Conservation (phyloP, 1,284 basidiomycete genomes). For the Puccinia horiana region DNA sequence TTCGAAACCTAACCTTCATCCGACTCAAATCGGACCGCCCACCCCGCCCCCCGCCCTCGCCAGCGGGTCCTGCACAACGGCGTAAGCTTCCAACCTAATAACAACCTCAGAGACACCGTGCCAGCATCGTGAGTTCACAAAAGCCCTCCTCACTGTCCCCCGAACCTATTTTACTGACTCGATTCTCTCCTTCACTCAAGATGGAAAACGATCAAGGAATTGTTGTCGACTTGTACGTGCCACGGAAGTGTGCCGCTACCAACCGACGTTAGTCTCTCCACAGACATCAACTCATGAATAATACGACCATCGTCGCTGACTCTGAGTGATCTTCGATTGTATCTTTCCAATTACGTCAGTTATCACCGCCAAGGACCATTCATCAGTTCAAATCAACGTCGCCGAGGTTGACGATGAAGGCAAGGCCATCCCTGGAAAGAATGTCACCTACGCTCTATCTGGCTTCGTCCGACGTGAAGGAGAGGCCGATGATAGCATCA, state of each 20-base stretch:
- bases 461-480: slow-evolving; percentile 91
- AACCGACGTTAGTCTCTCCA: slow-evolving; percentile 35
- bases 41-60: neutral
- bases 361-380: slow-evolving; percentile 98
- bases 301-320: slow-evolving; percentile 55
- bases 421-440: slow-evolving; percentile 75
- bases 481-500: slow-evolving; percentile 94
- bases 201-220: slow-evolving; percentile 69
- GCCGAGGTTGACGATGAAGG: slow-evolving; percentile 93
- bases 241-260: slow-evolving; percentile 77
- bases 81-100: neutral
- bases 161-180: neutral
- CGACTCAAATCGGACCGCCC: no score
- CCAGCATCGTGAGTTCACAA: neutral
- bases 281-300: neutral
- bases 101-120: neutral
- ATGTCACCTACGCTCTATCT: slow-evolving; percentile 89
- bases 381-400: slow-evolving; percentile 93
- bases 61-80: neutral
- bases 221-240: slow-evolving; percentile 99
- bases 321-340: slow-evolving; percentile 48
- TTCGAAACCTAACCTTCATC: slow-evolving; percentile 24
- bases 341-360: slow-evolving; percentile 70
- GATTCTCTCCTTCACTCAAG: neutral
- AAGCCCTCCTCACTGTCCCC: neutral